Evolutionary conservation across 2,329 filamentous ascomycete genomes (phyloP), one percentile per base, ranked within the genome.

Genomic region (Fusarium miscanthi): DNA sequence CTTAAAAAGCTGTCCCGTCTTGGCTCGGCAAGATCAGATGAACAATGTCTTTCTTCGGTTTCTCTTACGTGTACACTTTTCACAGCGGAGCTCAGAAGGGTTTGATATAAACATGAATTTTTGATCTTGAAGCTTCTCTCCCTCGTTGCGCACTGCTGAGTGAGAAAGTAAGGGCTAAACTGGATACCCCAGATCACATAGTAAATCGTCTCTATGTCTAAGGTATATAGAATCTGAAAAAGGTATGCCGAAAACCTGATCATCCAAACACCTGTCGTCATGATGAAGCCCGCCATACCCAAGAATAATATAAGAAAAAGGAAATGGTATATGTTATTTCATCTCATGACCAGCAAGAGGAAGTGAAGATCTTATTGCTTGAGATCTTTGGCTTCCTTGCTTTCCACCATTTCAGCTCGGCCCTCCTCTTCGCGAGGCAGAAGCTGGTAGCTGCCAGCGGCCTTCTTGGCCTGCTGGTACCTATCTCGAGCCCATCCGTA

Each of bases 401-500:
- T 74, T 17, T 75, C 70, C 14, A 38, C 48, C 58, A 59, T 53
- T 17, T 71, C 70, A n/a, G 66, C 48, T 23, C 64, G 54, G 21
- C 69, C 60, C 60, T 75, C 73, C 52, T 75, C 73, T 53, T 75
- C 70, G 31, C 62, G 63, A 31, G 73, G 62, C 25, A 77, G 60
- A 21, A 76, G 73, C 31, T 77, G 69, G 63, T 77, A 77, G 67
- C 69, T 74, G 37, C 70, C 72, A 25, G 74, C 63, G 23, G 69
- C 56, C 73, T 77, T 77, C 66, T 77, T 77, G 49, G 60, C 46
- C 60, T 77, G 75, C 37, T 70, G 66, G 59, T 74, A 76, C 38
- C 75, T 75, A 54, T 77, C 75, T 21, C 74, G 64, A 42, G 75
- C 75, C 75, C 75, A 77, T 35, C 75, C 75, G 67, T 77, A 77